Conservation (phyloP, 2,329 filamentous ascomycete species). For the Fusarium palustre region DNA sequence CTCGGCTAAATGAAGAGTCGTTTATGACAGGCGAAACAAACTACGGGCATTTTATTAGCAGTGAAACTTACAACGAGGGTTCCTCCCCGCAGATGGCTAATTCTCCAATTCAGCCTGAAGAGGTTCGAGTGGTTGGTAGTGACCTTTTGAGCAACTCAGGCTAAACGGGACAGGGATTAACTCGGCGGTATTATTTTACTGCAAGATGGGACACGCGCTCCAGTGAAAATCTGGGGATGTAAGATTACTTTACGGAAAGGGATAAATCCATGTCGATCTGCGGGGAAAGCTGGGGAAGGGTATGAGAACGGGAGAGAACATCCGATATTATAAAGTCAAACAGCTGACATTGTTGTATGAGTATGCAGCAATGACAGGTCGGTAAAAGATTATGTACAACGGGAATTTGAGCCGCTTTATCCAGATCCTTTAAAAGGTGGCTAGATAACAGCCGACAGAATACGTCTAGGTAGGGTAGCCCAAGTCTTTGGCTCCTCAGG, state of each 20-base stretch:
- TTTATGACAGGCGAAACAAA: background rate
- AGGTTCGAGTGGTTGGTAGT: background rate
- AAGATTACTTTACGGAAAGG: background rate
- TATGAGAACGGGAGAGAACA: background rate
- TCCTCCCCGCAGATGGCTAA: constrained; percentile 12
- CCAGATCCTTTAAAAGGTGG: background rate
- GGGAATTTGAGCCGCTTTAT: background rate
- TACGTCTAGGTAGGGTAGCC: background rate
- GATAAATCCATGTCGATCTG: constrained; percentile 14
- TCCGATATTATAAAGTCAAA: background rate
- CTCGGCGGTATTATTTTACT: constrained; percentile 2
- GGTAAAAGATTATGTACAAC: background rate
- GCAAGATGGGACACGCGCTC: constrained; percentile 11
- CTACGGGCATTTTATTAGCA: background rate
- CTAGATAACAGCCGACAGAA: constrained; percentile 24
- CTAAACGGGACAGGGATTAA: constrained; percentile 23
- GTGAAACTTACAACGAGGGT: background rate
- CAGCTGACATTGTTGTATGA: background rate
- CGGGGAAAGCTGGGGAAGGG: constrained; percentile 29
- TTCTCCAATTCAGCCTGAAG: constrained; percentile 20
- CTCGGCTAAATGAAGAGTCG: constrained; percentile 14
- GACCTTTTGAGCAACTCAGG: constrained; percentile 10
- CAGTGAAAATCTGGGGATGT: background rate
- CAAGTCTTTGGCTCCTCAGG: constrained; percentile 72
- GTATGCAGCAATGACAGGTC: background rate